A percentile compares a stretch with the other conserved stretches of the same genome.
phyloP scores from a whole-genome alignment of 192 early-diverging fungal species.

The Podila horticola region DNA sequence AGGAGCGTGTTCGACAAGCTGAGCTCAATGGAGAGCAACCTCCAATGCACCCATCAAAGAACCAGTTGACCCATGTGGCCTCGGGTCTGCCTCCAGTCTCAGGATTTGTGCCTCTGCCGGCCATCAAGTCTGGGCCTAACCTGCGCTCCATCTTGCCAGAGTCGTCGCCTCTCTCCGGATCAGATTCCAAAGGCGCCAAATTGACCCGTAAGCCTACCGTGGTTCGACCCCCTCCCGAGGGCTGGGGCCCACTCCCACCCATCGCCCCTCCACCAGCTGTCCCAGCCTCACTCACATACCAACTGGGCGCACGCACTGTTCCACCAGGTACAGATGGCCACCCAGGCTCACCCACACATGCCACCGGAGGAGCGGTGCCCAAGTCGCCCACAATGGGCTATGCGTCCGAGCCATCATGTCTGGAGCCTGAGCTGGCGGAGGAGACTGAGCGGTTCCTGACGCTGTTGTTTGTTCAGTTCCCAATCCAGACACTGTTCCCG shows the following conservation, averaged over 20 bases:
- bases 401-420: constrained; percentile 28
- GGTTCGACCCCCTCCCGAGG: constrained; percentile 44
- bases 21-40: constrained; percentile 27
- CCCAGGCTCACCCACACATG: constrained; percentile 2
- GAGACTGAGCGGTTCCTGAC: constrained; percentile 51
- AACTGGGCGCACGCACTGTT: constrained; percentile 41
- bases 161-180: constrained; percentile 37
- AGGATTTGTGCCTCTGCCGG: constrained; percentile 40
- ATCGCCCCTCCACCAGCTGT: constrained; percentile 46
- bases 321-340: not conserved
- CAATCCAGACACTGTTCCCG: constrained; percentile 49
- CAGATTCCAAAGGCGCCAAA: constrained; percentile 24
- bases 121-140: constrained; percentile 49
- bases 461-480: constrained; percentile 44
- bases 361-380: constrained; percentile 7
- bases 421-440: constrained; percentile 48
- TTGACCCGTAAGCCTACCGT: constrained; percentile 42
- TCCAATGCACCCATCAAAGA: constrained; percentile 17
- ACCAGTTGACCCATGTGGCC: not conserved
- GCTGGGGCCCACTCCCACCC: constrained; percentile 50
- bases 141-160: constrained; percentile 34
- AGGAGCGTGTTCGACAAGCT: constrained; percentile 48
- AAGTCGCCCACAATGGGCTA: constrained; percentile 24
- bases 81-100: constrained; percentile 8
- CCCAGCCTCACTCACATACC: constrained; percentile 38